These are phyloP conservation scores for Monosporozyma aerobia DNA, from an alignment of 805 yeast genomes.

Conservation along the genomic window DNA sequence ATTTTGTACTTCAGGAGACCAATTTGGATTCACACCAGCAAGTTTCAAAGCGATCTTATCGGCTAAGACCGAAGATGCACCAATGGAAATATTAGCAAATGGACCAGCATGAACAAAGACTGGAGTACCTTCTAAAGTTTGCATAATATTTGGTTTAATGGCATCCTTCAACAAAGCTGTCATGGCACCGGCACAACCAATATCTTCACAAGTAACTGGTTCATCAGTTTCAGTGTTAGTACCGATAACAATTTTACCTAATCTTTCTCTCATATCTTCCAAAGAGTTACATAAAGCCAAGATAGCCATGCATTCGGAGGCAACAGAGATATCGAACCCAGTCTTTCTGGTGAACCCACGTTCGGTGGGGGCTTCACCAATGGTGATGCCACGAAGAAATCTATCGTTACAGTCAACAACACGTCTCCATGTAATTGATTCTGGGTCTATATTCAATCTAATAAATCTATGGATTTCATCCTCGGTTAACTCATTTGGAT, in stretches of 20 bases:
- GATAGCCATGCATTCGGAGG: slow-evolving; percentile 94
- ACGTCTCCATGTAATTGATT: slow-evolving; percentile 81
- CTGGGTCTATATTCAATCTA: slow-evolving; percentile 81
- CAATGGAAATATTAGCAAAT: slow-evolving; percentile 93
- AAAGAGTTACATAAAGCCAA: slow-evolving; percentile 74
- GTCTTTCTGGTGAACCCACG: slow-evolving; percentile 77
- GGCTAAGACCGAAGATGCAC: slow-evolving; percentile 91
- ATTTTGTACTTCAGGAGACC: neutral
- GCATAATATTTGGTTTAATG: slow-evolving; percentile 93
- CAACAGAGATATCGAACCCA: slow-evolving; percentile 96
- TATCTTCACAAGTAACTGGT: slow-evolving; percentile 88
- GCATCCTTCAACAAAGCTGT: slow-evolving; percentile 94
- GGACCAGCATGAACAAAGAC: slow-evolving; percentile 98
- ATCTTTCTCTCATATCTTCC: slow-evolving; percentile 75
- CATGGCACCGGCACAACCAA: slow-evolving; percentile 95
- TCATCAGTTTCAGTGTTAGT: slow-evolving; percentile 46
- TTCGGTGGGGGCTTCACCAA: slow-evolving; percentile 90
- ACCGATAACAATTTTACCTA: slow-evolving; percentile 86
- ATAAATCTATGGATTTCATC: slow-evolving; percentile 72
- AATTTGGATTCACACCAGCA: slow-evolving; percentile 48
- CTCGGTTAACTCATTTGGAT: slow-evolving; percentile 70
- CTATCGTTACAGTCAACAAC: slow-evolving; percentile 94
- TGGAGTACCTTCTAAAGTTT: slow-evolving; percentile 94
- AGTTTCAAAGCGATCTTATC: slow-evolving; percentile 87
- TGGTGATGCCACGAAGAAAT: slow-evolving; percentile 75